Evolutionary conservation across 768 basidiomycete genomes (phyloP).

Genomic region (Trametes meyenii): DNA sequence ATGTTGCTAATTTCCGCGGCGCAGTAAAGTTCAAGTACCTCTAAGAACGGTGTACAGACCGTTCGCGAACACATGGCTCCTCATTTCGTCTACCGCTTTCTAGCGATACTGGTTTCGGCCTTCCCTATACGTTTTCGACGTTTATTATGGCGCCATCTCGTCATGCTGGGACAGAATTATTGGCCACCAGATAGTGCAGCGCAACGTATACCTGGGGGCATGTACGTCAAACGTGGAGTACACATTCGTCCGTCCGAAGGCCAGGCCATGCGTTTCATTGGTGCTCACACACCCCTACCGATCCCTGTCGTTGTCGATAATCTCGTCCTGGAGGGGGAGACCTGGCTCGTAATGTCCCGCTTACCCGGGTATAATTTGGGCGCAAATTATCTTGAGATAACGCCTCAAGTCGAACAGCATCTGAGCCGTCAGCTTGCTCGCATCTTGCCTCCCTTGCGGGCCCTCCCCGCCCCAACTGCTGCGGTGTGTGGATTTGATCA

Average conservation of each 20-base stretch:
- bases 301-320: constrained; percentile 26
- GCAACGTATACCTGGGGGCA: constrained; percentile 8
- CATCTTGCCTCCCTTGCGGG: constrained; percentile 14
- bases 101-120: background rate
- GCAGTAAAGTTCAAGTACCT: too few species aligned
- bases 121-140: background rate
- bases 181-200: constrained; percentile 3
- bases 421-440: constrained; percentile 4
- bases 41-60: too few species aligned
- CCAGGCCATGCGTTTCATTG: constrained; percentile 12
- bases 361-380: constrained; percentile 14
- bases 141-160: background rate
- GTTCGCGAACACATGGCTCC: background rate
- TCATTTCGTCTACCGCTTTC: background rate
- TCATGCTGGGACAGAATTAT: background rate
- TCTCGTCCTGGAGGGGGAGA: constrained; percentile 7
- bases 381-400: background rate
- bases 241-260: constrained; percentile 19
- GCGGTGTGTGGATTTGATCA: constrained; percentile 15
- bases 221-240: constrained; percentile 22
- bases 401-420: background rate
- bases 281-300: constrained; percentile 11
- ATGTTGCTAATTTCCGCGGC: too few species aligned
- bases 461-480: constrained; percentile 1
- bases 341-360: constrained; percentile 21